Percentiles rank a stretch among this genome's conserved stretches.
These are phyloP conservation scores for Bipolaris gigantea DNA, from an alignment of 2,329 filamentous ascomycete genomes.

Conservation along the genomic window DNA sequence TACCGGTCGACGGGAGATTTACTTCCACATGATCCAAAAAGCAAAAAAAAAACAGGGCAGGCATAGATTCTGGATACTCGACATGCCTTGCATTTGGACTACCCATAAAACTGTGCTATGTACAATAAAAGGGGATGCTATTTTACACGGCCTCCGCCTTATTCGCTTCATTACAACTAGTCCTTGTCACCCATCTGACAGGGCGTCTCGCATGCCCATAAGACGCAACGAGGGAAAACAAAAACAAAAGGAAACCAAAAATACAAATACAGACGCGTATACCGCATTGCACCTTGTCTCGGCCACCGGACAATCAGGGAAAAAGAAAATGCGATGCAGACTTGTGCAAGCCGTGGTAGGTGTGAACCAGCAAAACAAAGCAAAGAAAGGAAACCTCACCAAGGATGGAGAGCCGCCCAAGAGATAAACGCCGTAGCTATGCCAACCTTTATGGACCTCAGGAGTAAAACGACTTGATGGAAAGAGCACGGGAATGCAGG, in stretches of 20 bases:
- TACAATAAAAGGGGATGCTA: neutral
- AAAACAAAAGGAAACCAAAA: neutral
- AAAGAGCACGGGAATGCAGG: conserved; percentile 8
- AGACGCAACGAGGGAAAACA: neutral
- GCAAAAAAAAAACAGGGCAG: no score
- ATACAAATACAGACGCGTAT: neutral
- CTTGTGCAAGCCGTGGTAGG: neutral
- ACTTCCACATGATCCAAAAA: conserved; percentile 19
- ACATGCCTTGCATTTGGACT: conserved; percentile 1
- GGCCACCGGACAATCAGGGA: neutral
- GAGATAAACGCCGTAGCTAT: conserved; percentile 9
- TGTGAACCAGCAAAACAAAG: neutral
- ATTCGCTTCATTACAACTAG: neutral
- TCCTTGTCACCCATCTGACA: neutral
- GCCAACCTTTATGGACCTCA: conserved; percentile 6
- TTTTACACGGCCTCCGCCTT: neutral
- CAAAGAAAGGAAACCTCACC: neutral
- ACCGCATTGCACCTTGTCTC: neutral
- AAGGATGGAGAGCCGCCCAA: neutral
- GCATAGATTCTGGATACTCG: neutral
- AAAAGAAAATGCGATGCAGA: neutral
- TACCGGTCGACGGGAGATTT: conserved; percentile 54
- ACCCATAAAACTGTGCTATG: neutral
- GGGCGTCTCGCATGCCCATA: conserved; percentile 1
- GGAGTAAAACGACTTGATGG: conserved; percentile 9